Conservation (phyloP, 2,329 filamentous ascomycete genomes). For the Geoglossum cookeanum region DNA sequence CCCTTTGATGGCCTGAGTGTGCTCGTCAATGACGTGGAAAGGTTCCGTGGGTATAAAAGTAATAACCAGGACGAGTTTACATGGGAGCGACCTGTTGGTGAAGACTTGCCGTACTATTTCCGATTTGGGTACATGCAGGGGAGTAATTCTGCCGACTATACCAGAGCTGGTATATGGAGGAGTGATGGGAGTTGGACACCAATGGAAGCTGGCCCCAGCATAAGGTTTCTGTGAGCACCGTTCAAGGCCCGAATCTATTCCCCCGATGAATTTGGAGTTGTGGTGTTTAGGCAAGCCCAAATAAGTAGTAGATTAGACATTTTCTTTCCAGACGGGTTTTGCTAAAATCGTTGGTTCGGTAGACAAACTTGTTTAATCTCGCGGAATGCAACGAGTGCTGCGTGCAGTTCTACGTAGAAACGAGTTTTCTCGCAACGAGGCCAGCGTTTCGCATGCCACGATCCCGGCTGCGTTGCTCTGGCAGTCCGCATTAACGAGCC, state of each 20-base stretch:
- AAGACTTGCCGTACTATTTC: slow-evolving; percentile 29
- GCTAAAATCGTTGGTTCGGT: too few species aligned
- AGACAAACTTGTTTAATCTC: too few species aligned
- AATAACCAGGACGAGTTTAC: slow-evolving; percentile 31
- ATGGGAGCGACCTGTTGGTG: slow-evolving; percentile 19
- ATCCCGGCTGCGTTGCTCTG: too few species aligned
- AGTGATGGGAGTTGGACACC: slow-evolving; percentile 25
- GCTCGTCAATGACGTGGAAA: slow-evolving; percentile 70
- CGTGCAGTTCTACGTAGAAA: too few species aligned
- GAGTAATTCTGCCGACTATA: slow-evolving; percentile 25
- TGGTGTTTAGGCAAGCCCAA: too few species aligned
- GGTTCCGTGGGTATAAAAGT: slow-evolving; percentile 52
- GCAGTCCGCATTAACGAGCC: too few species aligned
- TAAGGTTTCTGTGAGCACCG: neutral
- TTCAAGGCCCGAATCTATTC: neutral
- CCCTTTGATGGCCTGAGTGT: slow-evolving; percentile 58
- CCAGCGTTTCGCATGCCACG: too few species aligned
- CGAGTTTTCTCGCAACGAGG: too few species aligned
- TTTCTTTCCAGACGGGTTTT: too few species aligned
- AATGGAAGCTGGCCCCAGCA: slow-evolving; percentile 23
- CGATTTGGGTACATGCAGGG: slow-evolving; percentile 30
- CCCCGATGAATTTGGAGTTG: too few species aligned
- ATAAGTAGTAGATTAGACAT: too few species aligned
- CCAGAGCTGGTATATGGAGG: slow-evolving; percentile 28
- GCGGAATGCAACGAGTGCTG: too few species aligned